A percentile compares a stretch with the other conserved stretches of the same genome.
phyloP scores from a whole-genome alignment of 305 asterid species.

The Fraxinus sp. region DNA sequence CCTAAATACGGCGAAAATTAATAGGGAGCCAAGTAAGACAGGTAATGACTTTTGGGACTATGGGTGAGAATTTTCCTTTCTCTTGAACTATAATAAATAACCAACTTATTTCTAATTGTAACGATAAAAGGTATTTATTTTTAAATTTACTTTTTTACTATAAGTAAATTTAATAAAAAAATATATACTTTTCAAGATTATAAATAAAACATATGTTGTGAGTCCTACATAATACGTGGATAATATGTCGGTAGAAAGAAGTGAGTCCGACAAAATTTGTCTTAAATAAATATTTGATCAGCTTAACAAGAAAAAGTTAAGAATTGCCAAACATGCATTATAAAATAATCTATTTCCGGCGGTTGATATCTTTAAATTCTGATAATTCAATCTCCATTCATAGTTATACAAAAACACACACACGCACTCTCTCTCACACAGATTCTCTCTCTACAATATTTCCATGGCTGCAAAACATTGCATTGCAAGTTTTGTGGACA shows the following conservation, averaged over 20 bases:
- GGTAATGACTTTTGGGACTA: not conserved
- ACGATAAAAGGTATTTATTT: not conserved
- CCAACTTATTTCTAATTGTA: not conserved
- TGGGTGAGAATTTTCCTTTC: not conserved
- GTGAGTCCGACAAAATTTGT: too few relatives aligned
- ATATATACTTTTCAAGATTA: not conserved
- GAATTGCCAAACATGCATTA: not conserved
- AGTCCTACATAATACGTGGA: not conserved
- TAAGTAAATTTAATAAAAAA: not conserved
- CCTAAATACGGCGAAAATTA: not conserved
- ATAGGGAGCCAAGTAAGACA: not conserved
- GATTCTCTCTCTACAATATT: not conserved
- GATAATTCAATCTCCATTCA: not conserved
- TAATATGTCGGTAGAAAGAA: not conserved
- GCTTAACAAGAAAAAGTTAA: too few relatives aligned
- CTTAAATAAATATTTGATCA: not conserved
- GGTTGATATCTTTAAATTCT: not conserved
- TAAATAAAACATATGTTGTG: not conserved
- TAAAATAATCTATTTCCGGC: not conserved
- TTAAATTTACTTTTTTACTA: not conserved
- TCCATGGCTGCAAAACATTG: slow-evolving; percentile 41
- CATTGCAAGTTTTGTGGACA: slow-evolving; percentile 43
- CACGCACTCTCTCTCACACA: not conserved
- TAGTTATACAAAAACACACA: not conserved
- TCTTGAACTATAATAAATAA: not conserved